Conservation (phyloP, 129 eudicot genomes). For the Artemisia argyi region DNA sequence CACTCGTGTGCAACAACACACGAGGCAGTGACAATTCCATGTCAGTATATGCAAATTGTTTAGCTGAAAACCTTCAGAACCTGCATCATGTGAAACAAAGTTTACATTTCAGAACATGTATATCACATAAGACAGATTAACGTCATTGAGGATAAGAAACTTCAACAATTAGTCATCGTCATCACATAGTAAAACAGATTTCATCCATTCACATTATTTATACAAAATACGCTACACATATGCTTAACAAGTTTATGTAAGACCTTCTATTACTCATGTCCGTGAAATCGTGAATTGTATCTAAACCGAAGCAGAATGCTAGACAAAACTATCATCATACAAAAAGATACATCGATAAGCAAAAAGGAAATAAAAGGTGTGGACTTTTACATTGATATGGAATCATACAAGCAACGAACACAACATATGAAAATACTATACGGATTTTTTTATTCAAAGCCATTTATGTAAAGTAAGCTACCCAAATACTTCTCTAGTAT, state of each 20-base stretch:
- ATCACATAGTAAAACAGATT: not conserved
- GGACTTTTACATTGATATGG: not conserved
- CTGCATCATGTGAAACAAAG: slow-evolving; percentile 21
- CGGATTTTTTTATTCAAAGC: not conserved
- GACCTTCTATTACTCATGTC: not conserved
- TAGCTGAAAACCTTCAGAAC: not conserved
- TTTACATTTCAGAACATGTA: not conserved
- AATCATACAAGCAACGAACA: not conserved
- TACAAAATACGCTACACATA: not conserved
- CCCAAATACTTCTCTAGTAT: not conserved
- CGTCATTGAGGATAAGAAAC: not conserved
- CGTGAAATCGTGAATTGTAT: not conserved
- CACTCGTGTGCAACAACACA: slow-evolving; percentile 14
- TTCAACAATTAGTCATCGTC: not conserved
- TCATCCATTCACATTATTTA: not conserved
- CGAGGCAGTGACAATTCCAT: slow-evolving; percentile 48
- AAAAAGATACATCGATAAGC: not conserved
- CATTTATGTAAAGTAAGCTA: not conserved
- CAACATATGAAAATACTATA: not conserved
- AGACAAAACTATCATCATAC: not conserved
- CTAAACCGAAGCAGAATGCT: not conserved
- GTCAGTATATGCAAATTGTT: not conserved
- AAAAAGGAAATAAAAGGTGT: not conserved
- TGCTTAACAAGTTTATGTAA: not conserved
- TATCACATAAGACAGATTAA: not conserved